Evolutionary conservation across 768 basidiomycete genomes (phyloP).

Genomic region (Lentinula aciculospora): DNA sequence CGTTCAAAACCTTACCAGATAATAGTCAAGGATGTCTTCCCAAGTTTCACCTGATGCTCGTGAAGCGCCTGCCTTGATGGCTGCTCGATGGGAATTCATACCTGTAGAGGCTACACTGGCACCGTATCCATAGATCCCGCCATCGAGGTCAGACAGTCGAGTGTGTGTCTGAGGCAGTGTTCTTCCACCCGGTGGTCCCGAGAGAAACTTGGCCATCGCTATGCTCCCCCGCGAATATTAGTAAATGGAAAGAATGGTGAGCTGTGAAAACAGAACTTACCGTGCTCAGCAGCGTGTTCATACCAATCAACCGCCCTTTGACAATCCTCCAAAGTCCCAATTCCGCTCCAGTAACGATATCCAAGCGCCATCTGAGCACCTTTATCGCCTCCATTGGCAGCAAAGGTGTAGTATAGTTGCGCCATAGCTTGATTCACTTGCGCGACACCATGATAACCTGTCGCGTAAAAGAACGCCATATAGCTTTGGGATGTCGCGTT

Average conservation of each 20-base stretch:
- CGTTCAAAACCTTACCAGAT: slow-evolving; percentile 44
- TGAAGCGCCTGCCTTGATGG: slow-evolving; percentile 79
- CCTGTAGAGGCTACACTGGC: slow-evolving; percentile 92
- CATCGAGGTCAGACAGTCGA: slow-evolving; percentile 81
- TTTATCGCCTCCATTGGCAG: slow-evolving; percentile 81
- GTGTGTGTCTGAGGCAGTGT: slow-evolving; percentile 80
- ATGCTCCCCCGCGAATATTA: not conserved
- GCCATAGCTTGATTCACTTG: slow-evolving; percentile 74
- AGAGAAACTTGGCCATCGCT: slow-evolving; percentile 78
- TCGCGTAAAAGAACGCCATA: slow-evolving; percentile 84
- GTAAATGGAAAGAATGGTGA: not conserved
- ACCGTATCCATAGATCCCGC: slow-evolving; percentile 93
- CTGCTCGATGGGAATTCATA: slow-evolving; percentile 60
- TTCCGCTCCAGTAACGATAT: slow-evolving; percentile 94
- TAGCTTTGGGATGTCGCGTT: slow-evolving; percentile 84
- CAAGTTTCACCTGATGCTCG: slow-evolving; percentile 89
- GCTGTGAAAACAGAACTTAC: slow-evolving; percentile 29
- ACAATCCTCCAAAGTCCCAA: slow-evolving; percentile 86
- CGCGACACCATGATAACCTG: slow-evolving; percentile 67
- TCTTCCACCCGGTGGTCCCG: slow-evolving; percentile 88
- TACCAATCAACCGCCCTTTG: slow-evolving; percentile 84
- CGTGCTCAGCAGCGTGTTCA: slow-evolving; percentile 80
- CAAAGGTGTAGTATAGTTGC: slow-evolving; percentile 90
- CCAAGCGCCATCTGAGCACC: slow-evolving; percentile 91
- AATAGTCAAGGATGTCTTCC: slow-evolving; percentile 90